Conservation (phyloP, 768 basidiomycete species). For the Tulasnella sp. region DNA sequence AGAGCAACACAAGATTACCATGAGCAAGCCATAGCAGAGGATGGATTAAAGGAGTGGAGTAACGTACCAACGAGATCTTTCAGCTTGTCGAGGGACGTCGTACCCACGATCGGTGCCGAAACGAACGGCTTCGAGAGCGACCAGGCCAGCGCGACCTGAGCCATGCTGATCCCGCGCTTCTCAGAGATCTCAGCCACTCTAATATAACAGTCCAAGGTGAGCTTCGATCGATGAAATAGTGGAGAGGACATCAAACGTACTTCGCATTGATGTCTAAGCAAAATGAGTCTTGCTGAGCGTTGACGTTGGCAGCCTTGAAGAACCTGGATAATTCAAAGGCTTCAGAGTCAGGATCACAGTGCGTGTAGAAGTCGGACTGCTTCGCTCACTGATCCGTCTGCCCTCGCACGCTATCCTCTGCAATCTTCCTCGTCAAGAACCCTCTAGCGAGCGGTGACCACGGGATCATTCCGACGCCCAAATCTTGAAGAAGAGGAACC, state of each 20-base stretch:
- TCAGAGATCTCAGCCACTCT: constrained; percentile 23
- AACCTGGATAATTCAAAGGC: not conserved
- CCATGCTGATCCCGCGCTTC: constrained; percentile 23
- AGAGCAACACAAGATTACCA: not conserved
- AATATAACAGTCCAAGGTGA: not conserved
- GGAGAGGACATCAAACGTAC: not conserved
- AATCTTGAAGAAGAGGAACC: constrained; percentile 14
- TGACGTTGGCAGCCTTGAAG: not conserved
- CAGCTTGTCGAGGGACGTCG: constrained; percentile 1
- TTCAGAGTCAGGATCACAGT: too few species aligned
- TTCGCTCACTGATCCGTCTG: not conserved
- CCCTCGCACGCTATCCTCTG: not conserved
- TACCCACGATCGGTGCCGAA: constrained; percentile 7
- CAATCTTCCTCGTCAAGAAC: constrained; percentile 5
- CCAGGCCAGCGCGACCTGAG: constrained; percentile 24
- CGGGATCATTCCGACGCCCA: constrained; percentile 16
- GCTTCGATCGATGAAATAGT: too few species aligned
- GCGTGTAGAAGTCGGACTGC: too few species aligned
- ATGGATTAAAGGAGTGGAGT: not conserved
- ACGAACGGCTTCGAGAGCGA: constrained; percentile 1
- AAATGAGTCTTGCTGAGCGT: not conserved
- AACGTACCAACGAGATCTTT: constrained; percentile 38
- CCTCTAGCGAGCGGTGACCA: constrained; percentile 17
- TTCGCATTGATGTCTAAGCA: not conserved
- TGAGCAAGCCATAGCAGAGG: not conserved